Percentiles rank a stretch among this genome's conserved stretches.
Evolutionary conservation across 768 basidiomycete species (phyloP).

Genomic region (Russula ochroleuca): DNA sequence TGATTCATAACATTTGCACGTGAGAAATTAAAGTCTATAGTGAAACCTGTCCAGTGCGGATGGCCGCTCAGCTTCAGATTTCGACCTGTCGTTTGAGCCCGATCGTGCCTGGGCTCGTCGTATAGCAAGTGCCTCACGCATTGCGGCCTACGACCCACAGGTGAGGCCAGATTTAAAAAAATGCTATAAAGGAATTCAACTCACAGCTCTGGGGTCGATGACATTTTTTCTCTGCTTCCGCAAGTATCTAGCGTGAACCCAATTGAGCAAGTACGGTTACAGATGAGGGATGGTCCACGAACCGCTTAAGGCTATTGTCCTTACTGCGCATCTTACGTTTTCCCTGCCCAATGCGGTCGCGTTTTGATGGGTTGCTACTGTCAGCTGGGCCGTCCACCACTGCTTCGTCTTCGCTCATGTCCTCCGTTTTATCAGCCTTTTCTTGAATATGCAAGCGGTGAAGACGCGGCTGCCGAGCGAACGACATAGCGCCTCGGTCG

Average conservation of each 20-base stretch:
- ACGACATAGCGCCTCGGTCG: slow-evolving; percentile 49
- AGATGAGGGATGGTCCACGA: slow-evolving; percentile 1
- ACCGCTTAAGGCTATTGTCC: slow-evolving; percentile 80
- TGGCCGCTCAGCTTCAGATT: slow-evolving; percentile 27
- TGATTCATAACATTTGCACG: too few species aligned
- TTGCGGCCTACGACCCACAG: slow-evolving; percentile 36
- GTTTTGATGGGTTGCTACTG: slow-evolving; percentile 30
- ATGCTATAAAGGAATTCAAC: slow-evolving; percentile 28
- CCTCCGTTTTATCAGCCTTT: slow-evolving; percentile 67
- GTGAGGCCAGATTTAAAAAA: slow-evolving; percentile 9
- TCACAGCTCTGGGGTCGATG: slow-evolving; percentile 73
- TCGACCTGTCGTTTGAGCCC: slow-evolving; percentile 29
- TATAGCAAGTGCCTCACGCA: slow-evolving; percentile 41
- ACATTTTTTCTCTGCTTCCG: slow-evolving; percentile 95
- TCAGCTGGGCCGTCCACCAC: slow-evolving; percentile 41
- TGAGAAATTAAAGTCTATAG: slow-evolving; percentile 11
- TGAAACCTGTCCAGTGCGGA: slow-evolving; percentile 43
- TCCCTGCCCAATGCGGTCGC: slow-evolving; percentile 44
- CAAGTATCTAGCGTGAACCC: slow-evolving; percentile 45
- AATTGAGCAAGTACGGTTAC: neutral
- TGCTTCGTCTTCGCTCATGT: slow-evolving; percentile 32
- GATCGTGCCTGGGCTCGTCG: slow-evolving; percentile 34
- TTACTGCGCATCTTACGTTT: slow-evolving; percentile 86
- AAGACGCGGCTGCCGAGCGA: slow-evolving; percentile 68
- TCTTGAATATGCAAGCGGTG: slow-evolving; percentile 72